Percentiles rank a stretch among this genome's conserved stretches.
Evolutionary conservation across 1,139 yeast genomes (phyloP).

Genomic region (Taiozyma onychis): DNA sequence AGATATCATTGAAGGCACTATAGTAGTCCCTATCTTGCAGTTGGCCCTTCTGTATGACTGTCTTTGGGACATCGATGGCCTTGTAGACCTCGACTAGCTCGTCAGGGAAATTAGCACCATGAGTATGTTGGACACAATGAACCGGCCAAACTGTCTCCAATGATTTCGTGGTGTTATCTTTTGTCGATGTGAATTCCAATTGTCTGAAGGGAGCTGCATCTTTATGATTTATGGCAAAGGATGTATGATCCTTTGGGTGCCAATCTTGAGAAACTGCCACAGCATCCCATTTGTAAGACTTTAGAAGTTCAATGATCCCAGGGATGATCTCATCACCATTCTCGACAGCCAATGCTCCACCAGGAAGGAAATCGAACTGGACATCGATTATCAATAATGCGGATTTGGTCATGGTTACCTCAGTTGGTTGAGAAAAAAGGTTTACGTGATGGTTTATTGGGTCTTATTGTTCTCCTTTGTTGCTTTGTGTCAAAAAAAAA

Average conservation of each 20-base stretch:
- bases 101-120: conserved; percentile 61
- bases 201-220: conserved; percentile 47
- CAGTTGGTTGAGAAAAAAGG: neutral
- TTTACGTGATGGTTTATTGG: neutral
- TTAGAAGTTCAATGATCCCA: conserved; percentile 39
- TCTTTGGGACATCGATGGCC: conserved; percentile 23
- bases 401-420: conserved; percentile 16
- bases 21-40: conserved; percentile 74
- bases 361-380: conserved; percentile 78
- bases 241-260: conserved; percentile 77
- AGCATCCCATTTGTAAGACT: conserved; percentile 48
- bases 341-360: conserved; percentile 70
- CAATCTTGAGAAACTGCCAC: conserved; percentile 80
- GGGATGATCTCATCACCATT: conserved; percentile 59
- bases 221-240: conserved; percentile 71
- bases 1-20: conserved; percentile 80
- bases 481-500: neutral
- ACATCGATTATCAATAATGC: conserved; percentile 75
- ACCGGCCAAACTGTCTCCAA: conserved; percentile 78
- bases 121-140: conserved; percentile 72
- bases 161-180: conserved; percentile 23
- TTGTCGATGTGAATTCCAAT: conserved; percentile 48
- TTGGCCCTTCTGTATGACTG: conserved; percentile 63
- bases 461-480: neutral
- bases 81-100: conserved; percentile 32